phyloP scores from a whole-genome alignment of 768 basidiomycete genomes.

The Lactarius hatsudake region DNA sequence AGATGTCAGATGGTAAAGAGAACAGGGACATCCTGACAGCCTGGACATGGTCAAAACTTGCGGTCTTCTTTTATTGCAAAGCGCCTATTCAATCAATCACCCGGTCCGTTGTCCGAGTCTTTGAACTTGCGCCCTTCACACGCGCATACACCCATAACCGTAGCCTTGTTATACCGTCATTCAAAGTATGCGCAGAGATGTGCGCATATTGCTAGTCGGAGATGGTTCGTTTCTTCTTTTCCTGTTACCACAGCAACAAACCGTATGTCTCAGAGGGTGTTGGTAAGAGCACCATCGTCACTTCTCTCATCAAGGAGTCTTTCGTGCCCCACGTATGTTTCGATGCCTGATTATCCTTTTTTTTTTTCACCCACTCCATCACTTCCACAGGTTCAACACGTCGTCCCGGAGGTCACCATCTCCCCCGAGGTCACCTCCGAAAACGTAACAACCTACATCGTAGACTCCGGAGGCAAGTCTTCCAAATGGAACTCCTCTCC shows the following conservation, averaged over 20 bases:
- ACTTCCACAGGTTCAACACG: constrained; percentile 74
- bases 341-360: background rate
- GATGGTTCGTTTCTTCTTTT: constrained; percentile 59
- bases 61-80: background rate
- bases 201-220: constrained; percentile 89
- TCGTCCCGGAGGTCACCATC: constrained; percentile 96
- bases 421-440: constrained; percentile 97
- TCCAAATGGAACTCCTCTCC: background rate
- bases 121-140: background rate
- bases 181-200: constrained; percentile 78
- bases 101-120: background rate
- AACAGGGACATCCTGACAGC: constrained; percentile 1
- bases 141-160: background rate
- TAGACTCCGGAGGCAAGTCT: constrained; percentile 88
- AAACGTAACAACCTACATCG: constrained; percentile 96
- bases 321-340: constrained; percentile 79
- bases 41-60: background rate
- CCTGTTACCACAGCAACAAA: constrained; percentile 6
- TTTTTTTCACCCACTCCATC: constrained; percentile 11
- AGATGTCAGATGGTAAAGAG: constrained; percentile 22
- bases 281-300: constrained; percentile 97
- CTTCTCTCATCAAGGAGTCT: constrained; percentile 93
- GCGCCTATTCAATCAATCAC: background rate
- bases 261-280: constrained; percentile 69
- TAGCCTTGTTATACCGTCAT: background rate